Evolutionary conservation across 108 stramenopile genomes (phyloP), one percentile per base, ranked within the genome.

Genomic region (Schizochytrium sp.): DNA sequence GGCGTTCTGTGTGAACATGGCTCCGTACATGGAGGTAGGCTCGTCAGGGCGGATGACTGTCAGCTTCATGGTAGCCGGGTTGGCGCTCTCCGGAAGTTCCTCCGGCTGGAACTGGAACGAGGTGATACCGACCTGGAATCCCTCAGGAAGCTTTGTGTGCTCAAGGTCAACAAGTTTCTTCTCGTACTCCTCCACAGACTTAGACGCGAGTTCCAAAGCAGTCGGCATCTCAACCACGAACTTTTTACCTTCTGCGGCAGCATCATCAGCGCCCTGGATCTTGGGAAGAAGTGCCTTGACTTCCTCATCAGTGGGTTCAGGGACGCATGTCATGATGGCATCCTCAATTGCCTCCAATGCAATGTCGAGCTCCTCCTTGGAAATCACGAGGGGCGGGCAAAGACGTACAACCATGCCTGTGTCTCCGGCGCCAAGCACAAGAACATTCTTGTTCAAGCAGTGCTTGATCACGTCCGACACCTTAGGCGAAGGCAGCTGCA

Each of bases 1-100:
- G 42, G 50, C 41, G 64, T 90, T 91, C 56, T 4, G 19, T 4
- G 91, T 91, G 69, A 72, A 88, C 44, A 88, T 55, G 87, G 56
- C 88, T 28, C 88, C 89, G 73, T 89, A 89, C 28, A 10, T 17
- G 46, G 46, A 53, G 19, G 91, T 87, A 28, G 91, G 89, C 87
- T 28, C 61, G 61, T 91, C 91, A 47, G 87, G 87, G n/a, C 17
- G 40, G 19, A 91, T 59, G n/a, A 88, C 42, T 4, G 89, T 88
- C 44, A 91, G 8, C n/a, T 83, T 88, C 91, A 91, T 91, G 45
- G 28, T 3, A 12, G 87, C 56, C 46, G 76, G 76, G 50, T 41
- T 60, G 45, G 42, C 19, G 47, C 7, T 56, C 55, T 49, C 50
- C 10, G 88, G 64, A 41, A 61, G 53, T 57, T 91, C 89, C 50